Conservation (phyloP, 2,329 filamentous ascomycete genomes). For the Macrophomina tecta region DNA sequence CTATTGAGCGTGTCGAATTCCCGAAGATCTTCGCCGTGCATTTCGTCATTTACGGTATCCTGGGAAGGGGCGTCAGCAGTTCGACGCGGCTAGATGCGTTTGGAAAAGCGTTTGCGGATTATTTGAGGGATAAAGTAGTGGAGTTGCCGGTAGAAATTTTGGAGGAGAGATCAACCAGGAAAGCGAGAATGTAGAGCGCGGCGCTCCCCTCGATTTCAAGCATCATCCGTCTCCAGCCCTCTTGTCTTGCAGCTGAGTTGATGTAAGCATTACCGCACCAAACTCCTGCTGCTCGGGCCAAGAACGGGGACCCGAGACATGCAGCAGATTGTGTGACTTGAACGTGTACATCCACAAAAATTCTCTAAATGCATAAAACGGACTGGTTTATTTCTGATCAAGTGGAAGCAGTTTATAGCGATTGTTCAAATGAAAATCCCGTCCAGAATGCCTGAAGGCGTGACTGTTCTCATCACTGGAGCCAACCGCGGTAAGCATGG, state of each 20-base stretch:
- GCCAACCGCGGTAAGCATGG: background rate
- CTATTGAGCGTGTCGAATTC: conserved; percentile 58
- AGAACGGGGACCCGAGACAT: no score
- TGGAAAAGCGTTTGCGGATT: conserved; percentile 58
- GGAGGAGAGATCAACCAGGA: conserved; percentile 29
- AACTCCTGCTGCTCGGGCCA: no score
- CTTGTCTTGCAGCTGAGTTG: no score
- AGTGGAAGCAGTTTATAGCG: no score
- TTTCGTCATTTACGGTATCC: conserved; percentile 53
- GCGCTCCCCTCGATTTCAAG: no score
- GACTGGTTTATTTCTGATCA: no score
- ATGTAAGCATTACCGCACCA: no score
- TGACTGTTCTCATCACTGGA: conserved; percentile 2
- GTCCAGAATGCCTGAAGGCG: background rate
- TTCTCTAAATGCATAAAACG: no score
- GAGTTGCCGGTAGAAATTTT: conserved; percentile 46
- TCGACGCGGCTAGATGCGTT: conserved; percentile 51
- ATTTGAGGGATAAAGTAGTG: conserved; percentile 53
- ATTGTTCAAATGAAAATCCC: no score
- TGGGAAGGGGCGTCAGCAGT: conserved; percentile 55
- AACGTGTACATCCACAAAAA: no score
- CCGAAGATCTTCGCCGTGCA: conserved; percentile 54
- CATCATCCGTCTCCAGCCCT: no score
- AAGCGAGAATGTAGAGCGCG: background rate
- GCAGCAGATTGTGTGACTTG: no score